A percentile compares a stretch with the other conserved stretches of the same genome.
Conservation (phyloP, 169 alveolate genomes). For the Theileria parva region DNA sequence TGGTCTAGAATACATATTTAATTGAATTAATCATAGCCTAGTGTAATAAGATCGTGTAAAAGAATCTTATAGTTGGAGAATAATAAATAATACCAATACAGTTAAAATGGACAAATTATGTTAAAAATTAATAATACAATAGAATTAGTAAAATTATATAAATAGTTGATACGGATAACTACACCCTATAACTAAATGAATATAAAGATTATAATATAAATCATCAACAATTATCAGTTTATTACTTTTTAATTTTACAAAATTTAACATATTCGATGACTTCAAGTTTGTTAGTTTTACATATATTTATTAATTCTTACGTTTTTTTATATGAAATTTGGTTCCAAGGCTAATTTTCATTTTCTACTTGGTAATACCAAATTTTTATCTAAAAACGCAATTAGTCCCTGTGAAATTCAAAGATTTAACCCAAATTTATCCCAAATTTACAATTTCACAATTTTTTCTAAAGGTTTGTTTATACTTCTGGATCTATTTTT, state of each 20-base stretch:
- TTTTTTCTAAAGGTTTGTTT: neutral
- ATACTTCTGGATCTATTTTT: neutral
- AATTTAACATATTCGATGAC: conserved; percentile 45
- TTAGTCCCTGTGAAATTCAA: neutral
- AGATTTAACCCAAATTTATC: neutral
- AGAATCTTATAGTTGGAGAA: neutral
- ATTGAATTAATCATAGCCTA: neutral
- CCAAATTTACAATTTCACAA: neutral
- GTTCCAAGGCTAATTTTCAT: neutral
- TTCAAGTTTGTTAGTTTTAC: conserved; percentile 25
- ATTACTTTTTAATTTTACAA: conserved; percentile 20
- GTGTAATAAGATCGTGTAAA: neutral
- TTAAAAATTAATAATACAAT: conserved; percentile 54
- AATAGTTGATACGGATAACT: conserved; percentile 40
- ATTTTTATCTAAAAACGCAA: neutral
- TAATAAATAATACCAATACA: neutral
- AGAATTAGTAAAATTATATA: conserved; percentile 53
- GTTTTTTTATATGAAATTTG: conserved; percentile 30
- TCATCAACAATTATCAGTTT: conserved; percentile 23
- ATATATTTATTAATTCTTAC: conserved; percentile 25
- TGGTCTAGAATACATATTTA: conserved; percentile 27
- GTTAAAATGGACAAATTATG: conserved; percentile 46
- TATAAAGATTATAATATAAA: conserved; percentile 29
- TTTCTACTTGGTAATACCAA: neutral
- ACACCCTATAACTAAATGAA: conserved; percentile 24